phyloP scores from a whole-genome alignment of 192 early-diverging fungal species.

The Dissophora globulifera region DNA sequence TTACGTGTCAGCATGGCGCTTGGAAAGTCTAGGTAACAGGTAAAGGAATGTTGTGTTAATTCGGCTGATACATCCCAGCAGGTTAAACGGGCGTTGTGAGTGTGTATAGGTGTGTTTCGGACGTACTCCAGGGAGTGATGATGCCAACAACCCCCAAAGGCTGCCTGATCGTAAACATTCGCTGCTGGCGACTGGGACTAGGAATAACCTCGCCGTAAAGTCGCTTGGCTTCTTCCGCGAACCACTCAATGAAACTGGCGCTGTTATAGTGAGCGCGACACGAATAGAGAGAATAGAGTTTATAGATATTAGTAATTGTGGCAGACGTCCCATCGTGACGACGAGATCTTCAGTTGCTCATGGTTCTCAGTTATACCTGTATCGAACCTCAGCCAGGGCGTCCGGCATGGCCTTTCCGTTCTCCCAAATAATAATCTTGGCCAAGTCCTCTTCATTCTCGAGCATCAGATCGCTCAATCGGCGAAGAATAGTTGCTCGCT shows the following conservation, averaged over 20 bases:
- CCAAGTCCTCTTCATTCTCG: slow-evolving; percentile 79
- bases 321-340: too few species aligned
- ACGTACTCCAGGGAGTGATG: slow-evolving; percentile 76
- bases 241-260: slow-evolving; percentile 82
- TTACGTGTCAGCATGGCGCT: slow-evolving; percentile 87
- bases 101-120: too few species aligned
- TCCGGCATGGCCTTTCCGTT: slow-evolving; percentile 78
- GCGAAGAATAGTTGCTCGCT: slow-evolving; percentile 67
- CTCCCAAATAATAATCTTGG: slow-evolving; percentile 84
- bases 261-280: too few species aligned
- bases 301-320: too few species aligned
- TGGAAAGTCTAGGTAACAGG: slow-evolving; percentile 75
- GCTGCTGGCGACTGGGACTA: slow-evolving; percentile 58
- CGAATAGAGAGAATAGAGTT: too few species aligned
- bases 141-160: slow-evolving; percentile 82
- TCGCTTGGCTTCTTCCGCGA: slow-evolving; percentile 85
- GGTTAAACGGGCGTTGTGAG: too few species aligned
- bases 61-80: too few species aligned
- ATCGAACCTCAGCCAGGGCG: slow-evolving; percentile 58
- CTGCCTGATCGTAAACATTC: slow-evolving; percentile 77
- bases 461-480: slow-evolving; percentile 74
- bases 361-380: slow-evolving; percentile 31
- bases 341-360: background rate
- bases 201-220: slow-evolving; percentile 84
- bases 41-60: too few species aligned